phyloP scores from a whole-genome alignment of 164 flowering plant species.

The Magnolia changhungtana region DNA sequence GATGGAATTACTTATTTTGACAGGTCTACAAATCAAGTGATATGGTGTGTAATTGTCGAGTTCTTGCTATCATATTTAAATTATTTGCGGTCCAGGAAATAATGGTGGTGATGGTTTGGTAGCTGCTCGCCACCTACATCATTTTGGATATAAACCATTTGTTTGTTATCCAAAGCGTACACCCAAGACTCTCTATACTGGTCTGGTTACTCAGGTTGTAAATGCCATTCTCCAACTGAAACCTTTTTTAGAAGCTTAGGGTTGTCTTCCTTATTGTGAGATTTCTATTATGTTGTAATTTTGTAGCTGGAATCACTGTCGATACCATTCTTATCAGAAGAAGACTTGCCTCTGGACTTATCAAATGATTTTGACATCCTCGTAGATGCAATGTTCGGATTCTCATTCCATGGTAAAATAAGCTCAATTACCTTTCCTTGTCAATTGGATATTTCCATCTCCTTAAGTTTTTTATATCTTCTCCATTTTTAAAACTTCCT shows the following conservation, averaged over 20 bases:
- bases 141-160: conserved; percentile 84
- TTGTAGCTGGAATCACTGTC: conserved; percentile 84
- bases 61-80: too few relatives aligned
- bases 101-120: conserved; percentile 99
- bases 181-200: conserved; percentile 70
- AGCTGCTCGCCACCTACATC: conserved; percentile 92
- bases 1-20: neutral
- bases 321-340: conserved; percentile 76
- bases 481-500: neutral
- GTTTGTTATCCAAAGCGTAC: conserved; percentile 91
- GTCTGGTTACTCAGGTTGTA: conserved; percentile 85
- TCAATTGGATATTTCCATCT: neutral
- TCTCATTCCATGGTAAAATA: conserved; percentile 83
- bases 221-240: neutral
- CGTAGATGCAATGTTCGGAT: conserved; percentile 93
- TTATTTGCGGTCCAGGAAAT: conserved; percentile 99
- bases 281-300: conserved; percentile 20
- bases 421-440: neutral
- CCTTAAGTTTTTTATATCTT: neutral
- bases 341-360: conserved; percentile 72
- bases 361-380: conserved; percentile 75
- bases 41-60: conserved; percentile 59
- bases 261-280: conserved; percentile 1
- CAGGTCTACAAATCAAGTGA: conserved; percentile 76
- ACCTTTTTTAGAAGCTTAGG: neutral